Evolutionary conservation across 176 grass and related monocot species (phyloP).

Genomic region (Dactylis glomerata): DNA sequence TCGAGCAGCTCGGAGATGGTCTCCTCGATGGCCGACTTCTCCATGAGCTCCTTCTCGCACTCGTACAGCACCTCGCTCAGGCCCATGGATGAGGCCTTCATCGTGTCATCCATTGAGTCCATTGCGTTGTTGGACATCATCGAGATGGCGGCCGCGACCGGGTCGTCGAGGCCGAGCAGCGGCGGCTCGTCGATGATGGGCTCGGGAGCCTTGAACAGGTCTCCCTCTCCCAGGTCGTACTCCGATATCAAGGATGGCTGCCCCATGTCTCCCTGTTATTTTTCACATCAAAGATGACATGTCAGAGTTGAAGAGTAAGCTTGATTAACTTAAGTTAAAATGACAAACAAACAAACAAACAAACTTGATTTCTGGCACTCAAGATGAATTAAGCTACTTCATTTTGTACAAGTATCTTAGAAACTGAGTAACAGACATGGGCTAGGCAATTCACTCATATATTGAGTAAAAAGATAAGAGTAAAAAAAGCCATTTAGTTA

Average conservation of each 20-base stretch:
- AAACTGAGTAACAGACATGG: not conserved
- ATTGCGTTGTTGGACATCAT: conserved; percentile 57
- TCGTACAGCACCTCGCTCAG: conserved; percentile 71
- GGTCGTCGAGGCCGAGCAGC: conserved; percentile 54
- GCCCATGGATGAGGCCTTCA: conserved; percentile 41
- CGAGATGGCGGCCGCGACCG: conserved; percentile 61
- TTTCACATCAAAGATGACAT: not conserved
- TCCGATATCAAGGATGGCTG: conserved; percentile 61
- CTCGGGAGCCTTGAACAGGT: conserved; percentile 94
- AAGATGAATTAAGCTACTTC: not conserved
- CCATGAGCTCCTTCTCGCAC: conserved; percentile 86
- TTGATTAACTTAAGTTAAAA: not conserved
- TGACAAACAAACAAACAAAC: not conserved
- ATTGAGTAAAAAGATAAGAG: not conserved
- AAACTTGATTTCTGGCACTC: not conserved
- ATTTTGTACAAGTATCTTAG: not conserved
- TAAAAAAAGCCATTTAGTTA: not conserved
- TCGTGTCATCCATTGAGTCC: conserved; percentile 51
- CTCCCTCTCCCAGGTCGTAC: conserved; percentile 90
- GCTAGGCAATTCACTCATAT: not conserved
- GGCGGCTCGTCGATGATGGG: conserved; percentile 65
- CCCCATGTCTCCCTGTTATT: conserved; percentile 50
- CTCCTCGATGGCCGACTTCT: conserved; percentile 80
- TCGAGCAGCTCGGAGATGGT: conserved; percentile 79
- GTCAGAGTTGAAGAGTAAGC: conserved; percentile 13